Evolutionary conservation across 441 rosid species (phyloP).

Genomic region (Heliophila coronopifolia): DNA sequence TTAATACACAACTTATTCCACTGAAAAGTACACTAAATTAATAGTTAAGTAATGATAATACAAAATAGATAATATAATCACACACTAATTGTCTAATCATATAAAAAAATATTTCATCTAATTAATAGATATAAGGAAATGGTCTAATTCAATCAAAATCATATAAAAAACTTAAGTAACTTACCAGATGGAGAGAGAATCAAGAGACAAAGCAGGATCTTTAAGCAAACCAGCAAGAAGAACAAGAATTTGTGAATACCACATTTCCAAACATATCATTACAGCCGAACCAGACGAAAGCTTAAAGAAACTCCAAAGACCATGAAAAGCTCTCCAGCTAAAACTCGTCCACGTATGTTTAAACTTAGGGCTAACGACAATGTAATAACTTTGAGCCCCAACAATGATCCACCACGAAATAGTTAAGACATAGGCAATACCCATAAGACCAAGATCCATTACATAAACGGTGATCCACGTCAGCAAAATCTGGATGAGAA

Average conservation of each 20-base stretch:
- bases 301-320: slow-evolving; percentile 55
- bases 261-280: slow-evolving; percentile 77
- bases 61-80: too few species aligned
- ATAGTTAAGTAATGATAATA: too few species aligned
- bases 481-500: slow-evolving; percentile 41
- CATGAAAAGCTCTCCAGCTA: slow-evolving; percentile 48
- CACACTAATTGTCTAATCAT: too few species aligned
- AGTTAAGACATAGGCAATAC: slow-evolving; percentile 57
- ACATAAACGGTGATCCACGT: slow-evolving; percentile 54
- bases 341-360: slow-evolving; percentile 62
- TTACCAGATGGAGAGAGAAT: slow-evolving; percentile 69
- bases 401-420: slow-evolving; percentile 75
- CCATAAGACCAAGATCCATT: slow-evolving; percentile 49
- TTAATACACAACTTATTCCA: too few species aligned
- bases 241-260: slow-evolving; percentile 69
- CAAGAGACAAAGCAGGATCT: slow-evolving; percentile 52
- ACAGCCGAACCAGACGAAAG: slow-evolving; percentile 63
- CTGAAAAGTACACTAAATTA: too few species aligned
- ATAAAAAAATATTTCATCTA: too few species aligned
- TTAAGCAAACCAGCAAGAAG: slow-evolving; percentile 63
- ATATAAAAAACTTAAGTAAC: too few species aligned
- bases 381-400: slow-evolving; percentile 44
- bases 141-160: too few species aligned
- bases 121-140: too few species aligned
- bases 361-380: slow-evolving; percentile 38